These are phyloP conservation scores for Albophoma yamanashiensis DNA, from an alignment of 2,329 filamentous ascomycete species.

Conservation along the genomic window DNA sequence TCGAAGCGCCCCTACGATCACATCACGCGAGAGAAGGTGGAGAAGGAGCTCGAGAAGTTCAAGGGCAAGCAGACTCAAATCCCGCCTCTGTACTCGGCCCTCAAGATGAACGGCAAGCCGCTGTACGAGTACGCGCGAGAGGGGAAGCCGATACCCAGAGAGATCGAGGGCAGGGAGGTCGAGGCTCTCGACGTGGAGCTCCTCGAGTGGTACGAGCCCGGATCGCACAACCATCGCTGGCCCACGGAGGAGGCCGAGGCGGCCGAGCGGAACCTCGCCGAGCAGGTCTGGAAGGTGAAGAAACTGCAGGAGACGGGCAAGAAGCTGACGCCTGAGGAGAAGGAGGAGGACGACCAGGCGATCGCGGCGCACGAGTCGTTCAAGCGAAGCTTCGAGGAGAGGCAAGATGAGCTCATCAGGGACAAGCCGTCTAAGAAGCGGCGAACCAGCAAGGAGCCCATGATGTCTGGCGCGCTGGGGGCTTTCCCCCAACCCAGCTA, in stretches of 20 bases:
- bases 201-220: conserved; percentile 75
- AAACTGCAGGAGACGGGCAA: conserved; percentile 40
- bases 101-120: conserved; percentile 88
- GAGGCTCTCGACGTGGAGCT: conserved; percentile 69
- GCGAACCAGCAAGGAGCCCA: conserved; percentile 18
- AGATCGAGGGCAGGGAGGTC: conserved; percentile 73
- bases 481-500: conserved; percentile 34
- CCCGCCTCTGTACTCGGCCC: conserved; percentile 84
- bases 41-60: conserved; percentile 65
- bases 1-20: conserved; percentile 66
- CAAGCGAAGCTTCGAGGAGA: conserved; percentile 48
- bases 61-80: conserved; percentile 79
- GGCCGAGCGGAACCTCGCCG: conserved; percentile 65
- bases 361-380: conserved; percentile 44
- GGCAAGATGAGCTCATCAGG: conserved; percentile 44
- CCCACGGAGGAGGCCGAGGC: conserved; percentile 67
- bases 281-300: conserved; percentile 57
- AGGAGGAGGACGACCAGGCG: conserved; percentile 43
- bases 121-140: conserved; percentile 93
- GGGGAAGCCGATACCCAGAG: conserved; percentile 73
- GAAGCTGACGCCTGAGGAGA: conserved; percentile 42
- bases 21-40: conserved; percentile 67
- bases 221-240: conserved; percentile 68
- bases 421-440: conserved; percentile 31
- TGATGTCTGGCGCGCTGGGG: conserved; percentile 50